Evolutionary conservation across 2,329 filamentous ascomycete species (phyloP), one percentile per base, ranked within the genome.

Genomic region (Arthrobotrys conoides): DNA sequence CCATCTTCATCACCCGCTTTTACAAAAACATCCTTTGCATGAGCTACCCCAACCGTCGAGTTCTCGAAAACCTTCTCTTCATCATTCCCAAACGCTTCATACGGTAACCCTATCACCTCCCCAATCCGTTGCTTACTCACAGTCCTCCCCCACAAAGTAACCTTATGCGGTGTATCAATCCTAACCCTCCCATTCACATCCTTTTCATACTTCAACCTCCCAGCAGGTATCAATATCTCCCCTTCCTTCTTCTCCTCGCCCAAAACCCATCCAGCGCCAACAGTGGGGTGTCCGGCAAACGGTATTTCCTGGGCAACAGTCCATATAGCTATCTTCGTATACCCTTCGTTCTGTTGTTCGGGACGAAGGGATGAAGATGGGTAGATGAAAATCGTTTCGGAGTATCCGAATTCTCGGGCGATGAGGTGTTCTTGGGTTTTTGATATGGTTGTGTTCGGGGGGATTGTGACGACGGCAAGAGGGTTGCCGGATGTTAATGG

Each of bases 371-470:
- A 38, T 18, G 9, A 48, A 36, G 9, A 48, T 2, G 73, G 67
- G 46, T 77, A 77, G 4, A 79, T 61, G 82, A 91, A 91, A 57
- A 90, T 88, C 0, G 89, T 91, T 83, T 90, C 89, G 64, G 88
- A 89, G 81, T 89, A 87, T 83, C 89, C 90, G 85, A 91, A 91
- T 83, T 91, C 90, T 71, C 86, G 85, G 51, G 89, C 89, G 77
- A 91, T 87, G 79, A 84, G 82, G 82, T 90, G 88, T 82, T 91
- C 91, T 81, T 87, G 86, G 1, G 84, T 82, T 81, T 88, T 87
- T 1, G 86, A 85, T 22, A 90, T 84, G 14, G 82, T 81, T n/a
- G 83, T 81, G 18, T 82, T 72, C 12, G 84, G 79, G 1, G 88
- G 88, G 77, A 91, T 84, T 59, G 86, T 85, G 77, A 91, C 87